These are phyloP conservation scores for Vitis rupestris DNA, from an alignment of 164 flowering plant genomes.

Conservation along the genomic window DNA sequence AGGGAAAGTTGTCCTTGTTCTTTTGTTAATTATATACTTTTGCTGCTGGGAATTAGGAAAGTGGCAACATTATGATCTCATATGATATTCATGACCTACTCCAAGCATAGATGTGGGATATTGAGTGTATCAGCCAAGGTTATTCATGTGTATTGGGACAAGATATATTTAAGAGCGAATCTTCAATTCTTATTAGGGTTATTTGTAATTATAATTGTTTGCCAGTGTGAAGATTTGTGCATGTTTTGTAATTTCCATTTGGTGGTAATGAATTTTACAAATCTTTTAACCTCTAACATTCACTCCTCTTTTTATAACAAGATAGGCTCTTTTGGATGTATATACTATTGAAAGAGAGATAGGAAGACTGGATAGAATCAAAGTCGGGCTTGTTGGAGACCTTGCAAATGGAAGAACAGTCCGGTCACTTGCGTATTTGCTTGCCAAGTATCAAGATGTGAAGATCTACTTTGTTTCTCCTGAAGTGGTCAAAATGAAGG, in stretches of 20 bases:
- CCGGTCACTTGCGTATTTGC: constrained; percentile 90
- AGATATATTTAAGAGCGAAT: too few species aligned
- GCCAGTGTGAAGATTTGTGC: too few species aligned
- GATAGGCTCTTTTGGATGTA: constrained; percentile 92
- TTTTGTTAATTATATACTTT: too few species aligned
- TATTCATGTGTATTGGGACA: too few species aligned
- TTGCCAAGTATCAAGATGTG: constrained; percentile 77
- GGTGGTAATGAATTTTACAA: neutral
- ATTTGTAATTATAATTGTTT: too few species aligned
- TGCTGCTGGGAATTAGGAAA: too few species aligned
- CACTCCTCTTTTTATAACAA: neutral
- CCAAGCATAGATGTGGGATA: too few species aligned
- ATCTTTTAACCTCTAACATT: neutral
- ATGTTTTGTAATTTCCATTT: neutral
- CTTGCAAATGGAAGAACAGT: constrained; percentile 99
- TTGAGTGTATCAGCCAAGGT: too few species aligned
- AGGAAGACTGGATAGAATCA: constrained; percentile 85
- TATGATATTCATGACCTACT: too few species aligned
- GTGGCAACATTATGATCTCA: too few species aligned
- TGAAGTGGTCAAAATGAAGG: constrained; percentile 97
- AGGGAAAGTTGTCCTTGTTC: too few species aligned
- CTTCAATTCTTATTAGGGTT: too few species aligned
- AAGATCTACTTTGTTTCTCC: constrained; percentile 93
- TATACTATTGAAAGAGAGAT: constrained; percentile 94
- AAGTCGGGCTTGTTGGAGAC: constrained; percentile 94